Conservation (phyloP, 2,329 filamentous ascomycete species). For the Diaporthe sp. region DNA sequence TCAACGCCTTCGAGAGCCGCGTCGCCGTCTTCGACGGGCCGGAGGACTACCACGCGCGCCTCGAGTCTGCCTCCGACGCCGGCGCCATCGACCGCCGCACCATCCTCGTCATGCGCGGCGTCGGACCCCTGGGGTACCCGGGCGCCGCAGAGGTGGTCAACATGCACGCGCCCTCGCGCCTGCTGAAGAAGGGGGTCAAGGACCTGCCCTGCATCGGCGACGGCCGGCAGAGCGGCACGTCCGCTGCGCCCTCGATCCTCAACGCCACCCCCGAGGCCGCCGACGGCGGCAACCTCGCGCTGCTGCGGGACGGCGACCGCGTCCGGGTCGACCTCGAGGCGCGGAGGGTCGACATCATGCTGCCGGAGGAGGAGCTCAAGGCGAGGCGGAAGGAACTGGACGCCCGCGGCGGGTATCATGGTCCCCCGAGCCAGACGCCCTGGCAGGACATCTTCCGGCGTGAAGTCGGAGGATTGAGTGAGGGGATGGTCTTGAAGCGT, state of each 20-base stretch:
- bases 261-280: slow-evolving; percentile 69
- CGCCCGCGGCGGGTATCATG: slow-evolving; percentile 53
- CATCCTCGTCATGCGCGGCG: slow-evolving; percentile 64
- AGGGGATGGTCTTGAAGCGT: slow-evolving; percentile 62
- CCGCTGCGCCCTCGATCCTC: slow-evolving; percentile 67
- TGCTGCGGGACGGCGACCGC: slow-evolving; percentile 63
- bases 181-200: slow-evolving; percentile 60
- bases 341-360: slow-evolving; percentile 63
- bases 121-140: slow-evolving; percentile 64
- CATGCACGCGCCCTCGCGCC: slow-evolving; percentile 62
- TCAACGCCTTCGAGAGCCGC: slow-evolving; percentile 61
- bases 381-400: slow-evolving; percentile 55
- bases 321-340: slow-evolving; percentile 64
- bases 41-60: slow-evolving; percentile 60
- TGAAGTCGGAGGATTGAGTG: slow-evolving; percentile 59
- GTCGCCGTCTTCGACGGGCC: slow-evolving; percentile 66
- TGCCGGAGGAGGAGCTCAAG: slow-evolving; percentile 55
- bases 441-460: slow-evolving; percentile 66
- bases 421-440: slow-evolving; percentile 60
- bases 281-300: slow-evolving; percentile 66
- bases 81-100: slow-evolving; percentile 57
- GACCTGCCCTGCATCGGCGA: slow-evolving; percentile 67
- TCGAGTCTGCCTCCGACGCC: slow-evolving; percentile 52
- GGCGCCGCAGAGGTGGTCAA: slow-evolving; percentile 67
- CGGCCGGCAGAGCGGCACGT: slow-evolving; percentile 68